phyloP scores from a whole-genome alignment of 805 yeast species.

The Lipomyces starkeyi region DNA sequence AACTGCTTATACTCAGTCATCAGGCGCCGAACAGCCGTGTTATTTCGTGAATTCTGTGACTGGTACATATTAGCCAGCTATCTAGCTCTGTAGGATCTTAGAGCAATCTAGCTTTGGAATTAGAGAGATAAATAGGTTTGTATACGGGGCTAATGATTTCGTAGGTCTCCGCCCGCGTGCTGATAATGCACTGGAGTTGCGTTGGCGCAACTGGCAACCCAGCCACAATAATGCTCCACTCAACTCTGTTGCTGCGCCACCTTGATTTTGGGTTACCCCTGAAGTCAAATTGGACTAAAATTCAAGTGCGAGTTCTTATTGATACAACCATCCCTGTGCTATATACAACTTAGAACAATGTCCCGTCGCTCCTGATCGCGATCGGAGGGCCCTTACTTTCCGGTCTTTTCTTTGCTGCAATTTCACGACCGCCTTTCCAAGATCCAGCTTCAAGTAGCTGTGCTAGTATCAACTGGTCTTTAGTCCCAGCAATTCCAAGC shows the following conservation, averaged over 20 bases:
- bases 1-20: conserved; percentile 90
- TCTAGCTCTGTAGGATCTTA: too few relatives aligned
- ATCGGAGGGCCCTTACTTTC: conserved; percentile 66
- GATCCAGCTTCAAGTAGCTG: conserved; percentile 72
- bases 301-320: too few relatives aligned
- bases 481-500: conserved; percentile 45
- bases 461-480: conserved; percentile 53
- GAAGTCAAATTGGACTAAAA: neutral
- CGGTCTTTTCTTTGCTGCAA: conserved; percentile 59
- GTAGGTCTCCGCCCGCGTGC: too few relatives aligned
- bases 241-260: neutral
- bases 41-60: conserved; percentile 8
- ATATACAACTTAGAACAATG: conserved; percentile 55
- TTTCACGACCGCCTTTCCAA: conserved; percentile 64
- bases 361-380: conserved; percentile 66
- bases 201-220: neutral
- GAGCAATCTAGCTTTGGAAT: neutral
- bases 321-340: neutral
- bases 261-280: neutral
- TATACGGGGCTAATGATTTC: neutral
- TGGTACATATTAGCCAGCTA: conserved; percentile 15
- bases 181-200: too few relatives aligned
- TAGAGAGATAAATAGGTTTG: too few relatives aligned
- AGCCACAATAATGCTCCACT: neutral
- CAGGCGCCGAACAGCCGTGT: conserved; percentile 84